Evolutionary conservation across 306 rosid species (phyloP), one percentile per base, ranked within the genome.

Genomic region (Urtica urens): DNA sequence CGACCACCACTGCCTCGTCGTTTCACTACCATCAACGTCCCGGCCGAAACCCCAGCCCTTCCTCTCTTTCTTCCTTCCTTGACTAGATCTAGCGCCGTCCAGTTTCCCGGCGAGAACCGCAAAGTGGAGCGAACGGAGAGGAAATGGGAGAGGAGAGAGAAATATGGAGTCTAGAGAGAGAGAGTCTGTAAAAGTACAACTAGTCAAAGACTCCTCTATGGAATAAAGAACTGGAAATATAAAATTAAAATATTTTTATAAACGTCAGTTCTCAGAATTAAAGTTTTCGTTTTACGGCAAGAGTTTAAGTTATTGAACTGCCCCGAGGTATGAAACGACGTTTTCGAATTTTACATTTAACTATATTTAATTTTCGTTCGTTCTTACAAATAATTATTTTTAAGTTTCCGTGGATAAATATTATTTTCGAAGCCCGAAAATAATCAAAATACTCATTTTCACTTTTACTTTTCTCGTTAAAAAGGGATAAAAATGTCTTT

Each of bases 21-120:
- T 69, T 44, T 28, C 60, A 69, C 77, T 71, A 79, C 80, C 95
- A 79, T 82, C 78, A 81, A 90, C 77, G 66, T 62, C 75, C 70
- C 75, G 55, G 69, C 12, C 49, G 53, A 46, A 42, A 33, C 47
- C 57, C 43, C 42, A 45, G 66, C 27, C 25, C 68, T 54, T n/a
- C n/a, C n/a, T n/a, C n/a, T n/a, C n/a, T n/a, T n/a, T n/a, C 57
- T 23, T 59, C 62, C 77, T 59, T 75, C 67, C 26, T 64, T 68
- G 55, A 50, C 53, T 70, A 47, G 51, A 57, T 59, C 51, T 10
- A 45, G 66, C 56, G 65, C 51, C 54, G 19, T 7, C 46, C 43
- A 46, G 55, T 37, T 68, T 15, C 16, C 27, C 23, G 4, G 54
- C 49, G 49, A 51, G 58, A 31, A 56, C 57, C 68, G 59, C 55